These are phyloP conservation scores for Evansstolkia leycettana DNA, from an alignment of 495 filamentous ascomycete genomes.

Conservation along the genomic window DNA sequence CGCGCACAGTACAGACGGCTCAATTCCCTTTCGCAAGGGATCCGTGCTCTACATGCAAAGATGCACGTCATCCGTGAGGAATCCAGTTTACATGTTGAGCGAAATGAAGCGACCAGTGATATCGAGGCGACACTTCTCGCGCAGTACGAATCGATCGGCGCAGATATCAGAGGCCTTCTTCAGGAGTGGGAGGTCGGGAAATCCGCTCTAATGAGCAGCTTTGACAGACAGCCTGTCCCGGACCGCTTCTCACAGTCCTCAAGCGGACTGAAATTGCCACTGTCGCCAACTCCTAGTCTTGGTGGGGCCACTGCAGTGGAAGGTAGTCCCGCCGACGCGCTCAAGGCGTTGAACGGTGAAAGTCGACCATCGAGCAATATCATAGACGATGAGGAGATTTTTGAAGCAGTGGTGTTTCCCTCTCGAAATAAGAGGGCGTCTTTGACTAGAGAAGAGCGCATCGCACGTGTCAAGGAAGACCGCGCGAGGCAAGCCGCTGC, in stretches of 20 bases:
- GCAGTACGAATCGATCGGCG: slow-evolving; percentile 90
- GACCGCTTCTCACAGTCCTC: slow-evolving; percentile 57
- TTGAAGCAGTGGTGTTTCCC: slow-evolving; percentile 77
- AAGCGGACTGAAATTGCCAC: slow-evolving; percentile 54
- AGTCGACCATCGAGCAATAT: slow-evolving; percentile 17
- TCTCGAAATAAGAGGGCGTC: slow-evolving; percentile 48
- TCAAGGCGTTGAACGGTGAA: slow-evolving; percentile 64
- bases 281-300: slow-evolving; percentile 69
- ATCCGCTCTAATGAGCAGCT: slow-evolving; percentile 56
- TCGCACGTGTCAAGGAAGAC: slow-evolving; percentile 82
- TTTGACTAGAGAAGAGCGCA: slow-evolving; percentile 76
- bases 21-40: slow-evolving; percentile 76
- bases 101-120: slow-evolving; percentile 53
- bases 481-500: slow-evolving; percentile 53
- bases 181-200: slow-evolving; percentile 89
- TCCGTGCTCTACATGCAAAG: slow-evolving; percentile 87
- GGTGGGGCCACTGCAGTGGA: slow-evolving; percentile 80
- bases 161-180: slow-evolving; percentile 69
- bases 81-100: slow-evolving; percentile 62
- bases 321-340: slow-evolving; percentile 62
- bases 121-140: slow-evolving; percentile 64
- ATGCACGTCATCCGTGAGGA: slow-evolving; percentile 88
- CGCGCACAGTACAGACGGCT: slow-evolving; percentile 77
- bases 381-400: slow-evolving; percentile 59
- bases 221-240: slow-evolving; percentile 40